Conservation (phyloP, 2,329 filamentous ascomycete genomes). For the Beauveria brongniartii region DNA sequence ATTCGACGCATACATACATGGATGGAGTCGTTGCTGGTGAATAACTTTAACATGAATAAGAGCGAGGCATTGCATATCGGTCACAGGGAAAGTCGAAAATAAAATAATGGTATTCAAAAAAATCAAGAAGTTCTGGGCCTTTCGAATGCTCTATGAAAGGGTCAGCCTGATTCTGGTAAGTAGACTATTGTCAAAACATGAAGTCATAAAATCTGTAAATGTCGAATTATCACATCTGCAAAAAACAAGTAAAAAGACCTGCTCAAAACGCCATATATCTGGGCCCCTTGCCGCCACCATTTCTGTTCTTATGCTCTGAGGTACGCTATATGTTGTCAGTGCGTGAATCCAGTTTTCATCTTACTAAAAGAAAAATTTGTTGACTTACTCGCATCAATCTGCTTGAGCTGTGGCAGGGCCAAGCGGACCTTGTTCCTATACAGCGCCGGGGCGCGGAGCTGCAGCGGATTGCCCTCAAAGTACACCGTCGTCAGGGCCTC, state of each 20-base stretch:
- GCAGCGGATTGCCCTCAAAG: conserved; percentile 90
- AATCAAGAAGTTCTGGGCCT: background rate
- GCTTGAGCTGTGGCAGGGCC: conserved; percentile 76
- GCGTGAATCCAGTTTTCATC: background rate
- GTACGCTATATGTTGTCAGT: conserved; percentile 4
- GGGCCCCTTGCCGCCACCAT: background rate
- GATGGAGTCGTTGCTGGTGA: background rate
- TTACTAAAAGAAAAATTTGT: too few species aligned
- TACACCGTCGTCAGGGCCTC: conserved; percentile 80
- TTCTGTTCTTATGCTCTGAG: conserved; percentile 2
- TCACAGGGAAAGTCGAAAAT: background rate
- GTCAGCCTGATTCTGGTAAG: background rate
- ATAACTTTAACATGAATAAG: background rate
- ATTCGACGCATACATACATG: background rate
- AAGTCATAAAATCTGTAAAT: background rate
- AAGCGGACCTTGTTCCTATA: conserved; percentile 92
- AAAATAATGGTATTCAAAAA: background rate
- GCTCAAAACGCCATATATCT: background rate
- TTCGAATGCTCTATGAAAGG: background rate
- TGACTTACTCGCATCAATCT: conserved; percentile 94
- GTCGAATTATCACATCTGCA: background rate
- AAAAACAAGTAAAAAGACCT: background rate
- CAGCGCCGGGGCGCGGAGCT: conserved; percentile 67
- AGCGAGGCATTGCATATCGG: background rate
- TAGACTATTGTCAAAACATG: background rate